A percentile compares a stretch with the other conserved stretches of the same genome.
phyloP scores from a whole-genome alignment of 495 filamentous ascomycete genomes.

The Cercophora newfieldiana region DNA sequence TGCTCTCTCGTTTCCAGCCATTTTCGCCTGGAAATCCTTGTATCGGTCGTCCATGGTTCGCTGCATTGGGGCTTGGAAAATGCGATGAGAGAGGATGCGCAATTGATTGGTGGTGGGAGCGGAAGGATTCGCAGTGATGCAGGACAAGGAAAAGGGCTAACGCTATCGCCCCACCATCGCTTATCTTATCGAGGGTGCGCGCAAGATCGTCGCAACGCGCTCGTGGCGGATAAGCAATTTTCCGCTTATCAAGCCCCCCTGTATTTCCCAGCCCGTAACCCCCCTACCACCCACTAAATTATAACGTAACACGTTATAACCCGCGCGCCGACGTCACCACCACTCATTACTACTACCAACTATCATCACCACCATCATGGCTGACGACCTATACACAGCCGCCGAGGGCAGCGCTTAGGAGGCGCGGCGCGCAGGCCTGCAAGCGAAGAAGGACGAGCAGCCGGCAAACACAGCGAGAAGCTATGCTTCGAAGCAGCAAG shows the following conservation, averaged over 20 bases:
- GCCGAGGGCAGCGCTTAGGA: too few species aligned
- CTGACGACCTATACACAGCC: too few species aligned
- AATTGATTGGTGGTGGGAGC: slow-evolving; percentile 8
- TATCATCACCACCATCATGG: too few species aligned
- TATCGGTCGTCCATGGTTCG: slow-evolving; percentile 5
- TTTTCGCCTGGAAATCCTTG: slow-evolving; percentile 8
- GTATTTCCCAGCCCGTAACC: too few species aligned
- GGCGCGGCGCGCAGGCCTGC: slow-evolving; percentile 5
- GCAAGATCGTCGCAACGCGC: not conserved
- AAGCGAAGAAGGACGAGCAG: slow-evolving; percentile 16
- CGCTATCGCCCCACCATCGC: too few species aligned
- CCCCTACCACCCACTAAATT: too few species aligned
- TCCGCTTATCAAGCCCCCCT: too few species aligned
- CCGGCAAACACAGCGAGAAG: slow-evolving; percentile 11
- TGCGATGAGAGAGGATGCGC: slow-evolving; percentile 6
- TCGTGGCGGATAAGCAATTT: too few species aligned
- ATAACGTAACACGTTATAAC: too few species aligned
- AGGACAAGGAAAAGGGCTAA: not conserved
- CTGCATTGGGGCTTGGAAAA: slow-evolving; percentile 6
- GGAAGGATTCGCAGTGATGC: slow-evolving; percentile 5
- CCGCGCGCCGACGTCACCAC: too few species aligned
- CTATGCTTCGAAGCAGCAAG: slow-evolving; percentile 6
- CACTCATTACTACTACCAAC: too few species aligned
- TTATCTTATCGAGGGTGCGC: slow-evolving; percentile 2
- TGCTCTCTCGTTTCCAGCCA: slow-evolving; percentile 12